Conservation (phyloP, 2,329 filamentous ascomycete genomes). For the Xylaria sp. region DNA sequence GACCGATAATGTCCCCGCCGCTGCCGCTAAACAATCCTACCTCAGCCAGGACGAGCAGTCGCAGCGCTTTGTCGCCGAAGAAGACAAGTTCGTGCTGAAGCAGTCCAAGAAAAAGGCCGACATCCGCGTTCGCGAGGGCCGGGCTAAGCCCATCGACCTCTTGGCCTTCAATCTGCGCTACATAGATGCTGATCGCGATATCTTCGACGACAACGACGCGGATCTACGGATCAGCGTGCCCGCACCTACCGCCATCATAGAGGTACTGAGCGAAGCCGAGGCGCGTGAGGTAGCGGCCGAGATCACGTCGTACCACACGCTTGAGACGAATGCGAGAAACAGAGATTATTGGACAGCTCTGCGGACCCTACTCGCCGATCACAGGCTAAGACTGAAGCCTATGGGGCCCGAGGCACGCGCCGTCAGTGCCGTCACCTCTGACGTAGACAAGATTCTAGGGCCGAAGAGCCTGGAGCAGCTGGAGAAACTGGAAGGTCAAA, state of each 20-base stretch:
- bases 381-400: constrained; percentile 72
- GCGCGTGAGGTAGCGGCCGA: constrained; percentile 83
- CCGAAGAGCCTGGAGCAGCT: constrained; percentile 90
- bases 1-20: constrained; percentile 44
- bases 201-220: constrained; percentile 85
- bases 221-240: constrained; percentile 80
- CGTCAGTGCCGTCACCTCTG: constrained; percentile 82
- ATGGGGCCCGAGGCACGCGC: constrained; percentile 75
- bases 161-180: constrained; percentile 90
- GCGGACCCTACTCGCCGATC: constrained; percentile 83
- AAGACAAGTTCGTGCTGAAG: constrained; percentile 94
- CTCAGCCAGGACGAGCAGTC: constrained; percentile 82
- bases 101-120: constrained; percentile 98
- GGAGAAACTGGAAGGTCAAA: constrained; percentile 86
- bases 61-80: constrained; percentile 87
- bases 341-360: constrained; percentile 94
- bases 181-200: constrained; percentile 83
- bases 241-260: constrained; percentile 83
- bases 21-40: constrained; percentile 54
- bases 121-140: constrained; percentile 89
- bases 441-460: constrained; percentile 87
- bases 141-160: constrained; percentile 93
- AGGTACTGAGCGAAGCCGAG: constrained; percentile 73
- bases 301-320: constrained; percentile 79
- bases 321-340: constrained; percentile 83